These are phyloP conservation scores for Halteria grandinella DNA, from an alignment of 73 alveolate species.

Conservation along the genomic window DNA sequence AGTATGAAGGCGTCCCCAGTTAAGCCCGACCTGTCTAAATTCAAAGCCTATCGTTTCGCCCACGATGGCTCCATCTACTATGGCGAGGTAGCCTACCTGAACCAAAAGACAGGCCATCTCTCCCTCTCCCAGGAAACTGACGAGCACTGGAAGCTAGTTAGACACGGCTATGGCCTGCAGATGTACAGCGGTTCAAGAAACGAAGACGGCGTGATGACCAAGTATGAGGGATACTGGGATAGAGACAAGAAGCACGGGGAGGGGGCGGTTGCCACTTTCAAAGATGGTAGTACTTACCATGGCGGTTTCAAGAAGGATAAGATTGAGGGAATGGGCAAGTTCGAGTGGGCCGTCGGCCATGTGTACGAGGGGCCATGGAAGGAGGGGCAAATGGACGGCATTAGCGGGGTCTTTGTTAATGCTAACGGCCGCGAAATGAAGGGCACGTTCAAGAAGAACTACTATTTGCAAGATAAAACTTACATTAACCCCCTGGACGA, in stretches of 20 bases:
- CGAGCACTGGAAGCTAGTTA: conserved; percentile 9
- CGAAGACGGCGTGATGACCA: conserved; percentile 24
- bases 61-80: conserved; percentile 39
- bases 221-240: conserved; percentile 73
- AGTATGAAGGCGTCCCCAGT: background rate
- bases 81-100: conserved; percentile 20
- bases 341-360: conserved; percentile 65
- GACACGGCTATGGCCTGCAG: conserved; percentile 62
- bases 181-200: conserved; percentile 26
- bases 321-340: conserved; percentile 66
- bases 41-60: conserved; percentile 20
- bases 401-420: conserved; percentile 51
- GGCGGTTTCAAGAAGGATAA: conserved; percentile 60
- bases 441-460: conserved; percentile 58
- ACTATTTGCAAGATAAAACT: conserved; percentile 13
- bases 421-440: conserved; percentile 45
- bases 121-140: conserved; percentile 19
- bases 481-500: conserved; percentile 44
- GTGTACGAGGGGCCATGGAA: conserved; percentile 72
- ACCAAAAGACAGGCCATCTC: conserved; percentile 2
- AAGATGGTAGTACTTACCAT: conserved; percentile 64
- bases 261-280: conserved; percentile 47
- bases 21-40: background rate
- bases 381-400: conserved; percentile 69
- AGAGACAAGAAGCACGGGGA: conserved; percentile 69